These are phyloP conservation scores for Hyphopichia burtonii DNA, from an alignment of 1,139 yeast genomes.

Conservation along the genomic window DNA sequence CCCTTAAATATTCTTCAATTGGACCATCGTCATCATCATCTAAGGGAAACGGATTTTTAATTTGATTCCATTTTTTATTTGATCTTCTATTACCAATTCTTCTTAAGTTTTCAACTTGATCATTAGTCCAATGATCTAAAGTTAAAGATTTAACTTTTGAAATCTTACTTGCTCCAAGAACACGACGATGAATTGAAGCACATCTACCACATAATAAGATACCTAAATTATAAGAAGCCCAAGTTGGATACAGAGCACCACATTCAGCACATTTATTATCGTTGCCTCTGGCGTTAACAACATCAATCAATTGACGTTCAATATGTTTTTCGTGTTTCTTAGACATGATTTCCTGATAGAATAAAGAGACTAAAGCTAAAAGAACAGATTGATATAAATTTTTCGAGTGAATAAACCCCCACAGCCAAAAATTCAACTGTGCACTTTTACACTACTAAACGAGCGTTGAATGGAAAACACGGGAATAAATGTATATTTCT, in stretches of 20 bases:
- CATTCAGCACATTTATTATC: conserved; percentile 76
- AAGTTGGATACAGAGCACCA: conserved; percentile 59
- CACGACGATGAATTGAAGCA: conserved; percentile 72
- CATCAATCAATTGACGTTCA: conserved; percentile 44
- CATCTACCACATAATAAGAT: conserved; percentile 75
- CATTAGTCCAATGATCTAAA: conserved; percentile 72
- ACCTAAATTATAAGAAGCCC: conserved; percentile 55
- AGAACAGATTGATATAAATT: not conserved
- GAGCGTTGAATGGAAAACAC: not conserved
- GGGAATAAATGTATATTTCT: not conserved
- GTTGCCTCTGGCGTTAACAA: conserved; percentile 38
- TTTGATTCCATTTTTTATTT: conserved; percentile 62
- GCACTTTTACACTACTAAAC: not conserved
- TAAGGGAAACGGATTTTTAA: conserved; percentile 63
- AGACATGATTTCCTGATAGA: conserved; percentile 16
- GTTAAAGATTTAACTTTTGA: conserved; percentile 80
- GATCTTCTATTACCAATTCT: conserved; percentile 67
- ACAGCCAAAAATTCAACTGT: not conserved
- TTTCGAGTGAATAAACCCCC: not conserved
- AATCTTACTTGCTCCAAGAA: conserved; percentile 46
- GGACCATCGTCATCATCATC: conserved; percentile 61
- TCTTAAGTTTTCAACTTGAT: conserved; percentile 57
- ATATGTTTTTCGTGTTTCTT: conserved; percentile 35
- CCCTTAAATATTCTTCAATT: conserved; percentile 52
- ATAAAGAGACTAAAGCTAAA: not conserved